These are phyloP conservation scores for Orychophragmus violaceus DNA, from an alignment of 345 rosid genomes.

Conservation along the genomic window DNA sequence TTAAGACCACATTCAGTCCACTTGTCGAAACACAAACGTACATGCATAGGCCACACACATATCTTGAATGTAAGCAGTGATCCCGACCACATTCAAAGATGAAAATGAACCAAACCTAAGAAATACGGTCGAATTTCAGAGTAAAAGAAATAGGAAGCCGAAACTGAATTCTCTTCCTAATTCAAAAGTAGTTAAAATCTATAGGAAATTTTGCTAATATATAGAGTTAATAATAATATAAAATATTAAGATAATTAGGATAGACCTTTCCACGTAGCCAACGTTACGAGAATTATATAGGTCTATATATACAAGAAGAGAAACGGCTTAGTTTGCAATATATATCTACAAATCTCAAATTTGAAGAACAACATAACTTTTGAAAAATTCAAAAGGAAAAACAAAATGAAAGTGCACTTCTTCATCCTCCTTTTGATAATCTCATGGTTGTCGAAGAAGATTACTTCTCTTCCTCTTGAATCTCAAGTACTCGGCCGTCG, in stretches of 20 bases:
- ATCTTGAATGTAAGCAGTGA: background rate
- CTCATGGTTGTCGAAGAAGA: slow-evolving; percentile 21
- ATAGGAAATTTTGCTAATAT: too few species aligned
- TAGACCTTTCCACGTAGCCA: slow-evolving; percentile 22
- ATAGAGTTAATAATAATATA: background rate
- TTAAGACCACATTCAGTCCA: slow-evolving; percentile 25
- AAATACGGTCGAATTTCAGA: background rate
- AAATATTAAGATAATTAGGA: background rate
- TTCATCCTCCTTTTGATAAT: slow-evolving; percentile 20
- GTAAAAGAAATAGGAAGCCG: background rate
- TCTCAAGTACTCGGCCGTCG: slow-evolving; percentile 4
- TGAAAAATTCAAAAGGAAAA: background rate
- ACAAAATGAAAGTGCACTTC: slow-evolving; percentile 1
- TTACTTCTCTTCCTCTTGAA: slow-evolving; percentile 6
- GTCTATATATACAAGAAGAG: background rate
- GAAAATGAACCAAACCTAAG: background rate
- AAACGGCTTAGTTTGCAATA: background rate
- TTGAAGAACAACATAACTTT: background rate
- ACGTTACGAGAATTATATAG: background rate
- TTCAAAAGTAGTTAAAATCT: too few species aligned
- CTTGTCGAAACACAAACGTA: slow-evolving; percentile 3
- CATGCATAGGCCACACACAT: background rate
- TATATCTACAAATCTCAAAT: background rate
- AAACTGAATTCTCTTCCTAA: slow-evolving; percentile 15
- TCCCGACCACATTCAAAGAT: slow-evolving; percentile 20